A percentile compares a stretch with the other conserved stretches of the same genome.
Conservation (phyloP, 345 rosid species). For the Eucalyptus melliodora region DNA sequence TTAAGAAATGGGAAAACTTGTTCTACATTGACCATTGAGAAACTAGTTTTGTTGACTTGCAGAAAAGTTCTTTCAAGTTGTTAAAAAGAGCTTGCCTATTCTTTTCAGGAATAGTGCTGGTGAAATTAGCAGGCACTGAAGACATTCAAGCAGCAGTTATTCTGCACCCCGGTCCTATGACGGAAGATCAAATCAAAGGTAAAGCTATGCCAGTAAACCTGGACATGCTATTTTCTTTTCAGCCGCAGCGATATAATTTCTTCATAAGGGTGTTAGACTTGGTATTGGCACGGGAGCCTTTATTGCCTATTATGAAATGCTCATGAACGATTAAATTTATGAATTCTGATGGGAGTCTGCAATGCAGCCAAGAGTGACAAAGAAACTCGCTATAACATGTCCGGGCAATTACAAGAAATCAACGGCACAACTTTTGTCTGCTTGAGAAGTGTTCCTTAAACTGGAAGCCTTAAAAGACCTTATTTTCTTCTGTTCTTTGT, state of each 20-base stretch:
- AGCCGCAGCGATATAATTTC: not conserved
- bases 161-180: slow-evolving; percentile 13
- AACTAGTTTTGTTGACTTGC: not conserved
- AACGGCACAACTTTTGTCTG: not conserved
- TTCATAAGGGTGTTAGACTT: not conserved
- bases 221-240: not conserved
- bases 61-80: not conserved
- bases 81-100: not conserved
- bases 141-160: slow-evolving; percentile 13
- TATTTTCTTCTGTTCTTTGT: not conserved
- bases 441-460: not conserved
- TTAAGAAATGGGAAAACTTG: not conserved
- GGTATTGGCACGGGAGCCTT: not conserved
- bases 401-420: not conserved
- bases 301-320: not conserved
- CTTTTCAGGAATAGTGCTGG: slow-evolving; percentile 9
- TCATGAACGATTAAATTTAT: not conserved
- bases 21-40: not conserved
- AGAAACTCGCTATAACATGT: not conserved
- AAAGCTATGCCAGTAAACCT: not conserved
- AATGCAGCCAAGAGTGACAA: not conserved
- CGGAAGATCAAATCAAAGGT: slow-evolving; percentile 15
- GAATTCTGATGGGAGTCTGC: not conserved
- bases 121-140: slow-evolving; percentile 4
- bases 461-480: not conserved